Evolutionary conservation across 163 green algal species (phyloP).

Genomic region (Chlamydomonas reinhardtii): DNA sequence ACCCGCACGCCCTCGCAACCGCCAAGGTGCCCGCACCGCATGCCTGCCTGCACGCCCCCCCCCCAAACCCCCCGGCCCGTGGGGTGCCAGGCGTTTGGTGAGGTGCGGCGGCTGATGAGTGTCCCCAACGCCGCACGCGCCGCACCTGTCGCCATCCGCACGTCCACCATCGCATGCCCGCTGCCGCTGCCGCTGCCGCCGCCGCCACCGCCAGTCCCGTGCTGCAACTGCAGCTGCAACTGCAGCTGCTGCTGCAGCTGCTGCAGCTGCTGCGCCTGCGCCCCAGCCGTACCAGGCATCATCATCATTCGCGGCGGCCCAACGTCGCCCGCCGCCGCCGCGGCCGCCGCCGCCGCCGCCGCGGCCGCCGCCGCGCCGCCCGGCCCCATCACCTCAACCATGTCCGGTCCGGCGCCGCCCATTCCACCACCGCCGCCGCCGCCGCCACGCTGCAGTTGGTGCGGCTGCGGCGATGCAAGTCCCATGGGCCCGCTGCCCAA

Average conservation of each 20-base stretch:
- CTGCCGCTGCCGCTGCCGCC: not conserved
- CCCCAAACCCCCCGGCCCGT: too few species aligned
- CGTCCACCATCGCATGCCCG: conserved; percentile 6
- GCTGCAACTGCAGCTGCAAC: not conserved
- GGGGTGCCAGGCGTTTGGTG: too few species aligned
- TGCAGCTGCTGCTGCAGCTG: not conserved
- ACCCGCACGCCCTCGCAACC: too few species aligned
- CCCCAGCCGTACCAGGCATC: not conserved
- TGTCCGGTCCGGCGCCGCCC: not conserved
- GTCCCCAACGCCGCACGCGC: not conserved
- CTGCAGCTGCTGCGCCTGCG: conserved; percentile 18
- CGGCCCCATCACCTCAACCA: too few species aligned
- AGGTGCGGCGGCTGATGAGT: not conserved
- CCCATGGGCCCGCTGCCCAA: not conserved
- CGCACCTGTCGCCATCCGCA: conserved; percentile 19
- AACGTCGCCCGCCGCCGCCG: not conserved
- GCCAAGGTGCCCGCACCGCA: too few species aligned
- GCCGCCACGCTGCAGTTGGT: not conserved
- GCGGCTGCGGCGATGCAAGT: too few species aligned
- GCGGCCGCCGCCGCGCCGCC: not conserved
- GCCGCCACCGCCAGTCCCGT: not conserved
- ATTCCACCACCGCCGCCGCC: too few species aligned
- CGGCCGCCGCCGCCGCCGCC: not conserved
- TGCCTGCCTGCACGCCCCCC: too few species aligned
- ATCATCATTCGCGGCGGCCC: not conserved